Evolutionary conservation across 1,284 basidiomycete genomes (phyloP), one percentile per base, ranked within the genome.

Genomic region (Microbotryum silenes-acaulis): DNA sequence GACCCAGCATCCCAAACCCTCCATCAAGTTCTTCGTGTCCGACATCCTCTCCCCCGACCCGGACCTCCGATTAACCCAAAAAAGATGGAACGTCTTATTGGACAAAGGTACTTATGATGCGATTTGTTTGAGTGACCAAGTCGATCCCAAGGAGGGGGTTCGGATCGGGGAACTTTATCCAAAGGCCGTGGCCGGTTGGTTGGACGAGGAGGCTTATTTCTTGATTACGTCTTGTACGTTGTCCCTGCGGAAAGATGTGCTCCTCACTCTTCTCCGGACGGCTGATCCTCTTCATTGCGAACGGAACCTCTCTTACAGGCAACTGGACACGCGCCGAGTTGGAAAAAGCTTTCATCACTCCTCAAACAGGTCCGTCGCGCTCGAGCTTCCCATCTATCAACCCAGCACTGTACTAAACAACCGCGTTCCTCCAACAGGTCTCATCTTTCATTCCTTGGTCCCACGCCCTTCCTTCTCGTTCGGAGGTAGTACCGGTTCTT

Each of bases 311-410:
- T 48, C 7, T 62, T 88, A 85, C 87, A 8, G 93, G 91, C 73
- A 94, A 94, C 73, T 94, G 91, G 72, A 94, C 91, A 0, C 84
- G 89, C 68, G 81, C 85, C 0, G 91, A 94, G 72, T 75, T 94
- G 46, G 82, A 79, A 64, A 70, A 76, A 2, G 80, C 75, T 52
- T 91, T 92, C 71, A 76, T 75, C 4, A 78, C 74, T 2, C 69
- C 74, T 10, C 79, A 77, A 12, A 81, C 82, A 14, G 79, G 80
- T 14, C 72, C 54, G 61, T 45, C 27, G n/a, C 89, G 29, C 62
- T 72, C 29, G 87, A 83, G 71, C 45, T 57, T 23, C 27, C 27
- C 47, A 21, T 29, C 42, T 3, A 20, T 21, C 23, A 14, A 16
- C 20, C 50, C 27, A 0, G 20, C 6, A n/a, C 25, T 46, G 44